Evolutionary conservation across 805 yeast species (phyloP).

Genomic region (Metschnikowia similis): DNA sequence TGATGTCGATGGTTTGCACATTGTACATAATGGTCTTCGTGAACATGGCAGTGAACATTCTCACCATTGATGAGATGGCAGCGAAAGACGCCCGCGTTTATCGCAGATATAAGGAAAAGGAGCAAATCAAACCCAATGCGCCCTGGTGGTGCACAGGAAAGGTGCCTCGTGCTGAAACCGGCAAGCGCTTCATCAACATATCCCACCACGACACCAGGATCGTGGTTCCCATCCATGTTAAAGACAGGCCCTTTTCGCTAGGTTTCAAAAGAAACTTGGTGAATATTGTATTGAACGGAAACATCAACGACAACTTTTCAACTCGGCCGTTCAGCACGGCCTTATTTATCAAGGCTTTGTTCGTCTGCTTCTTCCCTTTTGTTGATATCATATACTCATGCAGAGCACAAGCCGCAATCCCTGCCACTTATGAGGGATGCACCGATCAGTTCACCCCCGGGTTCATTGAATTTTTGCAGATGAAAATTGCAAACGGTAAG

Average conservation of each 20-base stretch:
- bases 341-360: background rate
- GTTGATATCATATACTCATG: constrained; percentile 7
- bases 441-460: constrained; percentile 13
- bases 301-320: constrained; percentile 5
- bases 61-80: constrained; percentile 58
- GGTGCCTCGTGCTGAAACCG: constrained; percentile 27
- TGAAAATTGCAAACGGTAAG: constrained; percentile 5
- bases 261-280: constrained; percentile 36
- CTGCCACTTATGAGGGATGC: constrained; percentile 2
- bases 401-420: background rate
- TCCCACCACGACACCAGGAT: constrained; percentile 28
- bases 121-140: background rate
- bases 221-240: constrained; percentile 30
- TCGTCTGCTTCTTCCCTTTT: constrained; percentile 8
- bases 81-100: constrained; percentile 28
- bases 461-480: constrained; percentile 6
- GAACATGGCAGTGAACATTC: constrained; percentile 45
- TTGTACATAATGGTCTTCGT: constrained; percentile 41
- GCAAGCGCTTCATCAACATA: constrained; percentile 43
- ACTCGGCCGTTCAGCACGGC: background rate
- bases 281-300: constrained; percentile 23
- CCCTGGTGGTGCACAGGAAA: constrained; percentile 16
- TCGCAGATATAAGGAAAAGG: constrained; percentile 10
- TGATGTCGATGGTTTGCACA: constrained; percentile 42
- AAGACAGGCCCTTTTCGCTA: constrained; percentile 32